Evolutionary conservation across 192 early-diverging fungal species (phyloP), one percentile per base, ranked within the genome.

Genomic region (Phycomyces blakesleeanus): DNA sequence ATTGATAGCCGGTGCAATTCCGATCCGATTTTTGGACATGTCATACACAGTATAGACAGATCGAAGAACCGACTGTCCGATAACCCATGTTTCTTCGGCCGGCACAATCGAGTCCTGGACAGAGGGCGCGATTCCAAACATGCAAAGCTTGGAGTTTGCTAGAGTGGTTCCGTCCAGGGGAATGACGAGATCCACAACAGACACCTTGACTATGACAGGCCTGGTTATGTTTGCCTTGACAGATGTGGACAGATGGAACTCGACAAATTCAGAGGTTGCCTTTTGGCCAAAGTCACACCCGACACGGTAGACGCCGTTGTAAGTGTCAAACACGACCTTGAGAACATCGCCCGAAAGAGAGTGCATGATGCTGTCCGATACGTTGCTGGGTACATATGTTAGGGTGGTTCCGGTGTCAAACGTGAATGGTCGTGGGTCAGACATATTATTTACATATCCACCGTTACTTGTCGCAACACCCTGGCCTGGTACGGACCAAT

Each of bases 391-490:
- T 11, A 63, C 22, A 26, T 59, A 64, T 8, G 61, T 71, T 5
- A 71, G 5, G 0, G 68, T 71, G 14, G 57, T 71, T 16, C 68
- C 68, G 6, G 68, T 71, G 38, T 71, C 68, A 16, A 71, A 27
- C 1, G 64, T 16, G 26, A 71, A 54, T 6, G 38, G 50, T 12
- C 37, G 11, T 6, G 53, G 14, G 2, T 25, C 4, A 4, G 34
- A 40, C 7, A 56, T 38, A 0, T 27, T 25, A 27, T 51, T 11
- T n/a, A 15, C 24, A n/a, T 47, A 39, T 9, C 52, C 21, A 1
- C 34, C 51, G 9, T 52, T 25, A 1, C 24, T 29, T 3, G 52
- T n/a, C 21, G 14, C 34, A 20, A 69, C 34, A 0, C 38, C 59
- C 51, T 61, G 54, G 21, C 60, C 55, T 16, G 61, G 25, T 1